Evolutionary conservation across 805 yeast species (phyloP).

Genomic region (Pichia occidentalis): DNA sequence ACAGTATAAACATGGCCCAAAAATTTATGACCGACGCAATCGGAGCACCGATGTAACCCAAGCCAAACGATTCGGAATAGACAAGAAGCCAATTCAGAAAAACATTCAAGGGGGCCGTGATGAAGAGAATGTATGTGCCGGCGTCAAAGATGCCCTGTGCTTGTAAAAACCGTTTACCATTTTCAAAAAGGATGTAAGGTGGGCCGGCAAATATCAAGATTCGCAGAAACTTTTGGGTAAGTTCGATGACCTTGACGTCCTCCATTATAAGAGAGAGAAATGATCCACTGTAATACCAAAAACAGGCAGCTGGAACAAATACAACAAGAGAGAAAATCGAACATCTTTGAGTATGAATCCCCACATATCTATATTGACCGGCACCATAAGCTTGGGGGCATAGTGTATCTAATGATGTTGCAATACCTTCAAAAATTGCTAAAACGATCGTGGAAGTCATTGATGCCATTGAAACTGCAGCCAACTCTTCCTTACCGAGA

Average conservation of each 20-base stretch:
- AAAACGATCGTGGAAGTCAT: constrained; percentile 75
- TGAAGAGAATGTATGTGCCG: constrained; percentile 56
- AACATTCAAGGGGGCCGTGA: constrained; percentile 70
- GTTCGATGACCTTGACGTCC: constrained; percentile 37
- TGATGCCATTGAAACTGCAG: constrained; percentile 69
- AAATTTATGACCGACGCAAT: constrained; percentile 63
- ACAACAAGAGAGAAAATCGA: constrained; percentile 50
- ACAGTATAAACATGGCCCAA: constrained; percentile 57
- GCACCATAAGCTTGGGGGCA: constrained; percentile 80
- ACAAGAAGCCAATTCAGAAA: constrained; percentile 59
- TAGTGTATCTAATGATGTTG: constrained; percentile 69
- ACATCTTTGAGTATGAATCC: constrained; percentile 62
- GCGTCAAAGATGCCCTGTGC: constrained; percentile 79
- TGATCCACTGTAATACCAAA: constrained; percentile 57
- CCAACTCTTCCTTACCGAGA: constrained; percentile 63
- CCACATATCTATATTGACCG: constrained; percentile 54
- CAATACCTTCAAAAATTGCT: constrained; percentile 69
- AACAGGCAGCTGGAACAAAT: constrained; percentile 52
- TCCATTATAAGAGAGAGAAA: constrained; percentile 40
- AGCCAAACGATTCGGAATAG: constrained; percentile 48
- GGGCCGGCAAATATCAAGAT: constrained; percentile 63
- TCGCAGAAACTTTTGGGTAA: constrained; percentile 54
- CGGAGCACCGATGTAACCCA: constrained; percentile 76
- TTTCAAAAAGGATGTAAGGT: constrained; percentile 63
- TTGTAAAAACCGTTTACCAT: constrained; percentile 66